Evolutionary conservation across 2,329 filamentous ascomycete genomes (phyloP), one percentile per base, ranked within the genome.

Genomic region (Neofusicoccum umdonicola): DNA sequence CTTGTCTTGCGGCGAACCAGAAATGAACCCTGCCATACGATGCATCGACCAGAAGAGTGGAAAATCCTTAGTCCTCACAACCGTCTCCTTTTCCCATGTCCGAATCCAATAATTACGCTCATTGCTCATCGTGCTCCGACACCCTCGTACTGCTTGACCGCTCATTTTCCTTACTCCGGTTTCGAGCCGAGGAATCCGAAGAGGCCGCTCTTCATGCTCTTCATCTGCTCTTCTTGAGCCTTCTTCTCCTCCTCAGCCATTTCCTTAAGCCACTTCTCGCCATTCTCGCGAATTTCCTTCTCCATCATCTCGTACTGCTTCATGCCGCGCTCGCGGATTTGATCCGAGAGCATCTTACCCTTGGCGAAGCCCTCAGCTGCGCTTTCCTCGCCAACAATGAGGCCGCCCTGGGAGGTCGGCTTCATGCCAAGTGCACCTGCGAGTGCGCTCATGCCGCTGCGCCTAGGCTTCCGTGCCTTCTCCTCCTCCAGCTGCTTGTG

Each of bases 301-400:
- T 98, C 94, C 67, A 98, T 85, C 70, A 89, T 80, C 82, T 96
- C 87, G 79, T 98, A 99, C 78, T 93, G 90, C 77, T 90, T 89
- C 80, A 93, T 91, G 39, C 95, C 95, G 57, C 93, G 87, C 80
- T 99, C 95, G 57, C 95, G 88, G 58, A 95, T 93, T 77, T 96
- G 89, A 74, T 99, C 95, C 79, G 93, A 93, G 69, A 97, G 83
- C 92, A 98, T 97, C 86, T 98, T 99, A 71, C 94, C 95, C 78
- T 97, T 89, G 2, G 90, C 88, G 67, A 95, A 87, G 12, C 91
- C 92, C 75, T 96, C 92, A 2, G 85, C 84, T 0, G 90, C 88
- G 68, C 87, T 77, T 15, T 73, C 76, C 65, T 78, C 76, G 12
- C 74, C 74, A 12, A 81, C 71, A 3, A 80, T 90, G 72, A 84